Evolutionary conservation across 306 rosid genomes (phyloP).

Genomic region (Dalbergia oliveri): DNA sequence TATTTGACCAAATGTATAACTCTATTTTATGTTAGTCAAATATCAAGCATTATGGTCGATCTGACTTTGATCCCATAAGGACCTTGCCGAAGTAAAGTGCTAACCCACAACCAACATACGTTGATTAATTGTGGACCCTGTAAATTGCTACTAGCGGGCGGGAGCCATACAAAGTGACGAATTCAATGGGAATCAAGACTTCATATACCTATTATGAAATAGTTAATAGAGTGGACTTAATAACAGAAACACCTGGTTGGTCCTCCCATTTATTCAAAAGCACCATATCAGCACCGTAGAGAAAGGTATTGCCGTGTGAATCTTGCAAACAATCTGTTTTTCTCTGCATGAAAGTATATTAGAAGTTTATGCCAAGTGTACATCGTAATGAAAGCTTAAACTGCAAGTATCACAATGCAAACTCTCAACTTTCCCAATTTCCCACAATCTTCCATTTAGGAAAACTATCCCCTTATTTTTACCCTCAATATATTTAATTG

Average conservation of each 20-base stretch:
- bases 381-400: no score
- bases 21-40: no score
- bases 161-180: slow-evolving; percentile 41
- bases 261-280: slow-evolving; percentile 33
- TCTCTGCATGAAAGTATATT: slow-evolving; percentile 12
- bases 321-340: neutral
- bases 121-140: slow-evolving; percentile 1
- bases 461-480: no score
- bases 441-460: slow-evolving; percentile 22
- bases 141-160: neutral
- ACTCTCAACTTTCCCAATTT: neutral
- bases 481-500: no score
- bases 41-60: no score
- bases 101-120: neutral
- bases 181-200: slow-evolving; percentile 27
- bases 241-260: slow-evolving; percentile 13
- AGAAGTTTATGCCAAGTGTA: neutral
- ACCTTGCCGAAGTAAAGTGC: no score
- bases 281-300: neutral
- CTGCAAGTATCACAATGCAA: no score
- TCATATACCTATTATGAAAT: slow-evolving; percentile 15
- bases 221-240: slow-evolving; percentile 40
- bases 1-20: no score
- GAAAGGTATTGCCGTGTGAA: slow-evolving; percentile 13
- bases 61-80: no score